Base-by-base conservation (phyloP, 1,139 yeast species). In the Suhomyces wounanorum region DNA sequence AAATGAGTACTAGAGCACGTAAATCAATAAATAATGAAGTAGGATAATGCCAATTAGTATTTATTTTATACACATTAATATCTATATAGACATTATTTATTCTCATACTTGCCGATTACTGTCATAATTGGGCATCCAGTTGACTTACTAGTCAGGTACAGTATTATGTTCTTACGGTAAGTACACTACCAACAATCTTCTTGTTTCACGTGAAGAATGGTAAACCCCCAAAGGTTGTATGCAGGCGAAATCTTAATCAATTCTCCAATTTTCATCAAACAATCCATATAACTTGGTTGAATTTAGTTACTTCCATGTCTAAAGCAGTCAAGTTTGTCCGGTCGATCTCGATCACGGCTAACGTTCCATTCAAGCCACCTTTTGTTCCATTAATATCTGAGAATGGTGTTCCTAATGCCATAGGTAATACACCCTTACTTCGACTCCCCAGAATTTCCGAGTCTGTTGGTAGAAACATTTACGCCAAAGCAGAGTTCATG, bases 401-500 rank as follows among this genome's bases (percentile, higher is more conserved):
- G 49, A 70, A 73, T 30, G 95, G 95, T 16, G 76, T 89, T 56
- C 78, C 85, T 3, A 87, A 82, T 30, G 94, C 96, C 10, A 83
- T 90, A 54, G 97, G 97, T 45, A 89, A 89, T 67, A 90, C 97
- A 3, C 96, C 97, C 17, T 73, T 90, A 59, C 73, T 90, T 56
- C 79, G 80, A 58, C 77, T 91, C 47, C 84, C 86, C 52, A 74
- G 72, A 43, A 75, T 89, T 44, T 84, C 90, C 16, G 72, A 75
- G 35, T 79, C 79, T 56, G 69, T 85, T 17, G 90, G 90, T 10
- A 75, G 96, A 59, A 87, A 90, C 61, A 83, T 90, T 58, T 89
- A 83, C 64, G 97, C 89, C 47, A 90, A 90, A 66, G 96, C 96
- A 13, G 97, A 90, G 70, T 88, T 84, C 72, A 87, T 88, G 87